phyloP scores from a whole-genome alignment of 768 basidiomycete genomes.

The Rhodotorula babjevae region DNA sequence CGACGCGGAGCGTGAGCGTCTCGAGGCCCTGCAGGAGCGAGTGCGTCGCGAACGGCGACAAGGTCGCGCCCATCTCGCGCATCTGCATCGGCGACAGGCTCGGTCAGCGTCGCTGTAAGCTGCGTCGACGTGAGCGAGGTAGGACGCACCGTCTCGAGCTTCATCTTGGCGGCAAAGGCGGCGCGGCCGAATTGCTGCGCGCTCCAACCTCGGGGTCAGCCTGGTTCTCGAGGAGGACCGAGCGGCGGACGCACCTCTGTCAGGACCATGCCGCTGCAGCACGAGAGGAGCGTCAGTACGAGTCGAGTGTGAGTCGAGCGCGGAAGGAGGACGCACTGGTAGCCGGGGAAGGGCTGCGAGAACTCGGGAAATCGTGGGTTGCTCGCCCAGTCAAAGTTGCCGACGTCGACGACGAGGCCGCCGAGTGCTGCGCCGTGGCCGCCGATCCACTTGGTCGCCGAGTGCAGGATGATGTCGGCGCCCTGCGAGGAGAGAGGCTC shows the following conservation, averaged over 20 bases:
- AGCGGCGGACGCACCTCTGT: not conserved
- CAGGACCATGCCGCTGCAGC: not conserved
- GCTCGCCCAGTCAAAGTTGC: constrained; percentile 53
- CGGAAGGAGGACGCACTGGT: constrained; percentile 46
- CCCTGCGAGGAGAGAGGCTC: constrained; percentile 49
- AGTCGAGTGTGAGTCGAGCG: no score
- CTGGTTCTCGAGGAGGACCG: not conserved
- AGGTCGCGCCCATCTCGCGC: constrained; percentile 16
- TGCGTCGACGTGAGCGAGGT: not conserved
- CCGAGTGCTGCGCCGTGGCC: constrained; percentile 60
- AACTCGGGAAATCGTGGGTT: constrained; percentile 70
- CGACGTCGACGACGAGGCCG: constrained; percentile 41
- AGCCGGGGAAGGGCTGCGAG: constrained; percentile 67
- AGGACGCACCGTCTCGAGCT: constrained; percentile 48
- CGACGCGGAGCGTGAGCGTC: constrained; percentile 64
- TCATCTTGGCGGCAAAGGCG: constrained; percentile 61
- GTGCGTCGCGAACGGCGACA: constrained; percentile 70
- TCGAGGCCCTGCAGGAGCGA: constrained; percentile 70
- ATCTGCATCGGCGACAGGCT: not conserved
- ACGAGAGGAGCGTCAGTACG: not conserved
- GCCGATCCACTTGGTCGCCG: constrained; percentile 66
- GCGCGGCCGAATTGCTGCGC: constrained; percentile 56
- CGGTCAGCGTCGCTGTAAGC: no score
- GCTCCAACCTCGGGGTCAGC: no score
- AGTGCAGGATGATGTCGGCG: constrained; percentile 73